phyloP scores from a whole-genome alignment of 495 filamentous ascomycete species.

The Penicillium daleae region DNA sequence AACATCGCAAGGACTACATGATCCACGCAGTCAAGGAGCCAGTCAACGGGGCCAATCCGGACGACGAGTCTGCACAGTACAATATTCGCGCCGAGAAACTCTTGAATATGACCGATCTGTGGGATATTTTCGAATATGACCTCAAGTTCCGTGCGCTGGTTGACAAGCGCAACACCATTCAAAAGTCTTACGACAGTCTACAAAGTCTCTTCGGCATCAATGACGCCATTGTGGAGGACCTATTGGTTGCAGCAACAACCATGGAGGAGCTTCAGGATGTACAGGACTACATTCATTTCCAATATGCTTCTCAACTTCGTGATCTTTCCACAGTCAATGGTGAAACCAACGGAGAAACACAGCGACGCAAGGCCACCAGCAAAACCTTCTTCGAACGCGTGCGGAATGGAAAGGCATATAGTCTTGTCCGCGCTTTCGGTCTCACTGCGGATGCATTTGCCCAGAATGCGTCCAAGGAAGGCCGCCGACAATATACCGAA shows the following conservation, averaged over 20 bases:
- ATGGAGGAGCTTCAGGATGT: constrained; percentile 96
- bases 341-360: constrained; percentile 48
- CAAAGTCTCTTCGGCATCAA: constrained; percentile 54
- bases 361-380: constrained; percentile 79
- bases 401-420: constrained; percentile 75
- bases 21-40: constrained; percentile 84
- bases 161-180: constrained; percentile 84
- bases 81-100: constrained; percentile 82
- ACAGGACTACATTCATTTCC: constrained; percentile 96
- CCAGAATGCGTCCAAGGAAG: constrained; percentile 77
- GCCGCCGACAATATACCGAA: constrained; percentile 77
- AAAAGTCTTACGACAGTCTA: constrained; percentile 75
- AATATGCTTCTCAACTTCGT: constrained; percentile 80
- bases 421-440: constrained; percentile 84
- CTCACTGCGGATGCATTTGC: constrained; percentile 88
- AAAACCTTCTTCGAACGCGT: constrained; percentile 79
- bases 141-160: constrained; percentile 89
- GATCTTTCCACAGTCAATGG: constrained; percentile 68
- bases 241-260: constrained; percentile 71
- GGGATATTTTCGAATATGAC: constrained; percentile 92
- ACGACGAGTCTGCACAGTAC: constrained; percentile 71
- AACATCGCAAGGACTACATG: constrained; percentile 96
- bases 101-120: constrained; percentile 88
- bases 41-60: constrained; percentile 51
- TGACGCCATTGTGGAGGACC: constrained; percentile 71